phyloP scores from a whole-genome alignment of 2,329 filamentous ascomycete genomes.

The Xylariaceae sp. region DNA sequence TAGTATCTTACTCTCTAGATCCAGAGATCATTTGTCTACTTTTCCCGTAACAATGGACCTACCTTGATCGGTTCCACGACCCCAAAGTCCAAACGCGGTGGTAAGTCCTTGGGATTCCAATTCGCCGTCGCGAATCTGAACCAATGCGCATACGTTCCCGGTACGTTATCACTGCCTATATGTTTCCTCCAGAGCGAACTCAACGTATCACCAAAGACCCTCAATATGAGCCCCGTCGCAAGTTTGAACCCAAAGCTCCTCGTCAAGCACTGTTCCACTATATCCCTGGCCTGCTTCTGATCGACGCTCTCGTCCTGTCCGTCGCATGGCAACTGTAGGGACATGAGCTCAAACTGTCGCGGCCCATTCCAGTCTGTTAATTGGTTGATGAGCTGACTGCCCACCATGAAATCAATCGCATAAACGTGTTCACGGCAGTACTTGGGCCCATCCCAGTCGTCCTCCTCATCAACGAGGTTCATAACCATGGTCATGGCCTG shows the following conservation, averaged over 20 bases:
- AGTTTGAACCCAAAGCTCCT: slow-evolving; percentile 1
- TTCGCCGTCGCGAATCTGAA: neutral
- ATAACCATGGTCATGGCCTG: neutral
- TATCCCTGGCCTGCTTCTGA: neutral
- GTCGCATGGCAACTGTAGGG: neutral
- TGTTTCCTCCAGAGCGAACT: neutral
- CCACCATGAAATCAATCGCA: neutral
- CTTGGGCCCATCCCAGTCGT: neutral
- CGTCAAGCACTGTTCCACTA: neutral
- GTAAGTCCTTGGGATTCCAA: neutral
- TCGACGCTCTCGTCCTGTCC: neutral
- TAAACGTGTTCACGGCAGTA: neutral
- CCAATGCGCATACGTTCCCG: neutral
- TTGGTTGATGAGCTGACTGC: neutral
- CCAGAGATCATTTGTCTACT: neutral
- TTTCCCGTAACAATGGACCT: neutral
- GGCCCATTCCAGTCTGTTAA: neutral
- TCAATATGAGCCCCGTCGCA: neutral
- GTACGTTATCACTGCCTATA: neutral
- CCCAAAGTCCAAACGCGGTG: neutral
- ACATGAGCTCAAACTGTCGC: neutral
- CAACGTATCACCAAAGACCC: neutral
- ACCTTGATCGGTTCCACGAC: neutral
- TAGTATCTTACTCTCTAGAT: neutral
- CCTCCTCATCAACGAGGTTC: neutral